Base-by-base conservation (phyloP, 805 yeast species). In the Phaffomyces opuntiae region DNA sequence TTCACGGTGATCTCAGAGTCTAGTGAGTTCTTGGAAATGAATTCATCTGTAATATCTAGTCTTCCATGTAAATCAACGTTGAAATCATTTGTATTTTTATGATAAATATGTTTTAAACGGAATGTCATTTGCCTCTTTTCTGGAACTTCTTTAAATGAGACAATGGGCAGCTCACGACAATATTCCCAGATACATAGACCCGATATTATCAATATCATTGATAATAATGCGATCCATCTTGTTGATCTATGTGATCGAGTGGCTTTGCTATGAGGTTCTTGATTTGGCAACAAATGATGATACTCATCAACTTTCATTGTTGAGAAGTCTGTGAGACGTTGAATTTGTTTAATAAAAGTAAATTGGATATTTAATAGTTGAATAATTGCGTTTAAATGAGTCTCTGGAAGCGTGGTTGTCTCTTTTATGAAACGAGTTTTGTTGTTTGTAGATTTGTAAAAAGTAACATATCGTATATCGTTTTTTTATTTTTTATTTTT, bases 71-170 rank as follows among this genome's bases (percentile, higher is more conserved):
- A 50, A 25, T 61, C 64, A 40, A 69, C 65, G 44, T 69, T 51
- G n/a, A 55, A 19, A 16, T 27, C 45, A 9, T 77, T 78, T 0
- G 81, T 69, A 42, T 78, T 80, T 54, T 78, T 83, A 55, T 82
- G 87, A 54, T 67, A 78, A 5, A 82, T 72, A 55, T 82, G 87
- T 53, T 70, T 78, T 26, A 81, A 50, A n/a, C 55, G 53, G 50
- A 69, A 67, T 14, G 47, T 39, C 9, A 36, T 33, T 38, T 40
- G 36, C 45, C 36, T 33, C 25, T 25, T 29, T 29, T 6, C 16
- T 14, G 44, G 17, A 14, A 17, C 19, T 2, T 38, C n/a, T 12
- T 34, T 36, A 26, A 17, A 43, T 5, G 26, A 9, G n/a, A 29
- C 21, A 17, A 32, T 4, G 6, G 39, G 37, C 14, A 38, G 19